These are phyloP conservation scores for Sporothrix luriei DNA, from an alignment of 2,329 filamentous ascomycete genomes.

Conservation along the genomic window DNA sequence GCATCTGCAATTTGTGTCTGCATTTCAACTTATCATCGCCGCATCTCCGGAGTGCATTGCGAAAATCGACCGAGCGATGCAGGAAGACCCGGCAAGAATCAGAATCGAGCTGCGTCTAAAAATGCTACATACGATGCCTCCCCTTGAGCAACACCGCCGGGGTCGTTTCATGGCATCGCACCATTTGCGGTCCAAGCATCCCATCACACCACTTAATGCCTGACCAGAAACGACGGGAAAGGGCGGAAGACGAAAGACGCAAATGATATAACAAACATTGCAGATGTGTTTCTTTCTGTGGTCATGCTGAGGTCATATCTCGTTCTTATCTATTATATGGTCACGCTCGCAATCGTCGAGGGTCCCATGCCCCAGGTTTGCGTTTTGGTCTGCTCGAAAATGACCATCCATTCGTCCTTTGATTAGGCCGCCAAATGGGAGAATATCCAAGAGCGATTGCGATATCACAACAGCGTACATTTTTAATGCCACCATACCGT, in stretches of 20 bases:
- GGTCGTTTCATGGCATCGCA: neutral
- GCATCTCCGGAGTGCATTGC: neutral
- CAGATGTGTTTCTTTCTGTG: too few relatives aligned
- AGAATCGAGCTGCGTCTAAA: neutral
- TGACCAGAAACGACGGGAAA: neutral
- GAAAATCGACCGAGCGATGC: neutral
- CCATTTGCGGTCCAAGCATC: neutral
- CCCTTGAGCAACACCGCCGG: neutral
- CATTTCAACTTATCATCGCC: neutral
- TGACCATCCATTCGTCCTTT: neutral
- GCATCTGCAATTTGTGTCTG: neutral
- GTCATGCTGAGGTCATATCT: too few relatives aligned
- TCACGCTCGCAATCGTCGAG: conserved; percentile 6
- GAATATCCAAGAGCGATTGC: conserved; percentile 3
- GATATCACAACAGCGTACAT: neutral
- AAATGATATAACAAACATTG: too few relatives aligned
- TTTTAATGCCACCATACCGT: too few relatives aligned
- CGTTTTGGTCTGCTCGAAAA: neutral
- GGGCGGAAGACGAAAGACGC: neutral
- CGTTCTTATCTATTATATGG: conserved; percentile 12
- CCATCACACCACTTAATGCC: neutral
- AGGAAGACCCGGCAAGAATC: neutral
- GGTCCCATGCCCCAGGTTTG: neutral
- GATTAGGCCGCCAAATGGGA: neutral
- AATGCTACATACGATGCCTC: neutral